phyloP scores from a whole-genome alignment of 2,329 filamentous ascomycete genomes.

The Penicillium sp. region DNA sequence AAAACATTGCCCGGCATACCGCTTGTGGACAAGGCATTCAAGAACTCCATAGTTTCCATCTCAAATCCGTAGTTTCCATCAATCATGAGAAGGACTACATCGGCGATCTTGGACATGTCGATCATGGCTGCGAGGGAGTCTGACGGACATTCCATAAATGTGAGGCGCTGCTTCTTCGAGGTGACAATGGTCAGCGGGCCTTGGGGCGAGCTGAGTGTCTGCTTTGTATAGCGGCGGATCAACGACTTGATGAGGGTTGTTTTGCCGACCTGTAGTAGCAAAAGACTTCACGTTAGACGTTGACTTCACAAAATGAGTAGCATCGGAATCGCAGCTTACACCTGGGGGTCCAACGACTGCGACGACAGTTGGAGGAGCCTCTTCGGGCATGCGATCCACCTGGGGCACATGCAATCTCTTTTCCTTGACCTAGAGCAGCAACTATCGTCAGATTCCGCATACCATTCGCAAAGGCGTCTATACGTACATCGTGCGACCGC shows the following conservation, averaged over 20 bases:
- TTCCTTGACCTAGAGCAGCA: conserved; percentile 70
- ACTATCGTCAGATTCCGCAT: conserved; percentile 14
- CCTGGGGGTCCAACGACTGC: conserved; percentile 92
- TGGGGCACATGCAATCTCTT: conserved; percentile 94
- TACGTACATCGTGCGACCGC: conserved; percentile 52
- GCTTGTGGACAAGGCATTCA: conserved; percentile 86
- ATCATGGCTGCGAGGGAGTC: conserved; percentile 94
- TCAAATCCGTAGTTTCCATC: conserved; percentile 98
- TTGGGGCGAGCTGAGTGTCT: conserved; percentile 81
- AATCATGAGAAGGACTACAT: conserved; percentile 96
- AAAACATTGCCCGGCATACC: conserved; percentile 99
- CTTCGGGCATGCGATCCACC: conserved; percentile 91
- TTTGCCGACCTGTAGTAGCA: conserved; percentile 60
- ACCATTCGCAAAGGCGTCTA: not conserved
- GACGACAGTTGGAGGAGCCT: conserved; percentile 88
- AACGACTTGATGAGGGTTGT: conserved; percentile 93
- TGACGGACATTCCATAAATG: conserved; percentile 93
- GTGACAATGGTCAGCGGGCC: conserved; percentile 95
- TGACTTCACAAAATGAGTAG: not conserved
- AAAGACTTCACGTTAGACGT: conserved; percentile 7
- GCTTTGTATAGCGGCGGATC: conserved; percentile 90
- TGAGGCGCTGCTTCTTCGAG: conserved; percentile 89
- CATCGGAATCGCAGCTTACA: conserved; percentile 46
- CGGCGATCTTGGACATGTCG: conserved; percentile 92
- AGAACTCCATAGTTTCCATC: conserved; percentile 99